Evolutionary conservation across 2,329 filamentous ascomycete genomes (phyloP), one percentile per base, ranked within the genome.

Genomic region (Nemania diffusa): DNA sequence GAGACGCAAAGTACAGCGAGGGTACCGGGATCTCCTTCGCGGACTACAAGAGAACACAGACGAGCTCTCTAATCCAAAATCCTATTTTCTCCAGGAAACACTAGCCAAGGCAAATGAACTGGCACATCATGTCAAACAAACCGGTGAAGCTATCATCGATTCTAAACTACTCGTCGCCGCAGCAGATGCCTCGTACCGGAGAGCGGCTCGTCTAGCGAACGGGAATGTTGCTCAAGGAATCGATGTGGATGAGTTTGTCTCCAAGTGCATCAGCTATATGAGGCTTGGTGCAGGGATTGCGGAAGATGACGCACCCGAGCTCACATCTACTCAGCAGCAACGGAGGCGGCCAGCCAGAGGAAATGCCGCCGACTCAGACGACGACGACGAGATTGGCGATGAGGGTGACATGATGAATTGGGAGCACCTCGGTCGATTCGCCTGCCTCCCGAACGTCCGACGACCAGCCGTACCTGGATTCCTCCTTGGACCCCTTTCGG

Each of bases 231-330:
- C 88, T 2, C 89, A 91, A 57, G 93, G 94, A 7, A 82, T 99
- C 24, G 94, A 98, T 75, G 85, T 97, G 0, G 94, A 98, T 68
- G 92, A 97, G 73, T 97, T 98, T 75, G 88, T 98, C 15, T 92
- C 92, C 0, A 97, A 97, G 79, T 95, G 92, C 78, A 93, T 97
- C 67, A 88, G 87, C 3, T 98, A 92, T 77, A 97, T 98, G 93
- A 89, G 88, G 24, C 85, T 87, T 40, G 91, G 88, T 3, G 82
- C 85, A 7, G 86, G 85, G 11, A 86, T 87, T 26, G 80, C 80
- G 15, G 82, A 86, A 56, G 83, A 86, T 44, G 77, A 85, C 46
- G 83, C 82, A 1, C 81, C 82, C 7, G 85, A 85, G 57, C 80
- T 87, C 50, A 85, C 82, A 3, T 80, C 81, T 69, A 84, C 84